A percentile compares a stretch with the other conserved stretches of the same genome.
phyloP scores from a whole-genome alignment of 2,329 filamentous ascomycete species.

The Microdochium bolleyi region DNA sequence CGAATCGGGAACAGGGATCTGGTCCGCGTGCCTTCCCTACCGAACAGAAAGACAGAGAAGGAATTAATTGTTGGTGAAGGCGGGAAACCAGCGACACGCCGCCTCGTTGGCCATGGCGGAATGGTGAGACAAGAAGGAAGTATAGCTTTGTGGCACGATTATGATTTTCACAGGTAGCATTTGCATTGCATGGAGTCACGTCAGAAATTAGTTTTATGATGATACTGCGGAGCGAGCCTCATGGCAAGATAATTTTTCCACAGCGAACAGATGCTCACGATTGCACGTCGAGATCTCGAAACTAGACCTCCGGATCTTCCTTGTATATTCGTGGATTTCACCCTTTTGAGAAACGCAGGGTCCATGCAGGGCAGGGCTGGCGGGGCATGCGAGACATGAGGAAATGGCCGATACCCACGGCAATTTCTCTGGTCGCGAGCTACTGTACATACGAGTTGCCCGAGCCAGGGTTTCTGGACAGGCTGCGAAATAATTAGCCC shows the following conservation, averaged over 20 bases:
- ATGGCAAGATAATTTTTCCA: background rate
- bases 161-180: background rate
- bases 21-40: too few relatives aligned
- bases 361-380: too few relatives aligned
- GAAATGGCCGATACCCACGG: too few relatives aligned
- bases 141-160: background rate
- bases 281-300: too few relatives aligned
- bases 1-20: too few relatives aligned
- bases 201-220: background rate
- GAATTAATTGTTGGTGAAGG: too few relatives aligned
- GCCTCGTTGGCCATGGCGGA: background rate
- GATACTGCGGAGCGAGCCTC: background rate
- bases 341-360: too few relatives aligned
- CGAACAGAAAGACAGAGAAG: too few relatives aligned
- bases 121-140: background rate
- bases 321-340: too few relatives aligned
- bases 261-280: background rate
- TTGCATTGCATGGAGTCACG: background rate
- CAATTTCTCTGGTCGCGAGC: background rate
- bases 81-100: background rate
- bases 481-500: background rate
- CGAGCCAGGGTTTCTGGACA: too few relatives aligned
- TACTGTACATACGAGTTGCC: background rate
- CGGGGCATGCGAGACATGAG: too few relatives aligned
- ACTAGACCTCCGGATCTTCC: too few relatives aligned